Percentiles rank a stretch among this genome's conserved stretches.
These are phyloP conservation scores for Rehmannia glutinosa DNA, from an alignment of 257 asterid species.

Conservation along the genomic window DNA sequence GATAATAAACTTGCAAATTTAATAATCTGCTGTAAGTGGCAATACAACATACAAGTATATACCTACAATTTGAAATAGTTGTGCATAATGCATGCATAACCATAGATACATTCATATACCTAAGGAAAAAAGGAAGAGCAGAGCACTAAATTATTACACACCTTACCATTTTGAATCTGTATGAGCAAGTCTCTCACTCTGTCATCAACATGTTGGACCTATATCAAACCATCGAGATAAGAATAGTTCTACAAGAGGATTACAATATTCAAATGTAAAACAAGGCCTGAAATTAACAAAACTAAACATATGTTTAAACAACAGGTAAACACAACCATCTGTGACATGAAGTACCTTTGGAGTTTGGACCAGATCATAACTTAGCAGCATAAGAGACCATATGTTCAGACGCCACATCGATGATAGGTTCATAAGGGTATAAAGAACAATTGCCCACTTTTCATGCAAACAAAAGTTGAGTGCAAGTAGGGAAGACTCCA, in stretches of 20 bases:
- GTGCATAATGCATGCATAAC: too few relatives aligned
- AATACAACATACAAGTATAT: neutral
- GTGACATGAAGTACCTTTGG: neutral
- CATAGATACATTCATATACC: neutral
- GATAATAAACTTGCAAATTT: too few relatives aligned
- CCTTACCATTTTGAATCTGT: conserved; percentile 70
- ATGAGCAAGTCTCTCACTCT: conserved; percentile 57
- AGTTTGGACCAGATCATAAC: neutral
- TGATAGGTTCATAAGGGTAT: neutral
- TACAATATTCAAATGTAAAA: neutral
- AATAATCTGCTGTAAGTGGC: neutral
- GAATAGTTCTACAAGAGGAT: neutral
- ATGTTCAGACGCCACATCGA: neutral
- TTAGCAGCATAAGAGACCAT: neutral
- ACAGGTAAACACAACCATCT: neutral
- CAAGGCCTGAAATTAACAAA: neutral
- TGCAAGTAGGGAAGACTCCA: neutral
- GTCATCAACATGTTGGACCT: conserved; percentile 78
- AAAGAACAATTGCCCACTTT: neutral
- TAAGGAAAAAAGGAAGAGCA: neutral
- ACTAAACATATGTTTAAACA: neutral
- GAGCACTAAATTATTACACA: conserved; percentile 24
- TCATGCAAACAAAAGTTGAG: neutral
- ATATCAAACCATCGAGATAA: conserved; percentile 15
- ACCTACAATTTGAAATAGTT: too few relatives aligned